Conservation (phyloP, 1,284 basidiomycete genomes). For the Fomitiporia mediterranea region DNA sequence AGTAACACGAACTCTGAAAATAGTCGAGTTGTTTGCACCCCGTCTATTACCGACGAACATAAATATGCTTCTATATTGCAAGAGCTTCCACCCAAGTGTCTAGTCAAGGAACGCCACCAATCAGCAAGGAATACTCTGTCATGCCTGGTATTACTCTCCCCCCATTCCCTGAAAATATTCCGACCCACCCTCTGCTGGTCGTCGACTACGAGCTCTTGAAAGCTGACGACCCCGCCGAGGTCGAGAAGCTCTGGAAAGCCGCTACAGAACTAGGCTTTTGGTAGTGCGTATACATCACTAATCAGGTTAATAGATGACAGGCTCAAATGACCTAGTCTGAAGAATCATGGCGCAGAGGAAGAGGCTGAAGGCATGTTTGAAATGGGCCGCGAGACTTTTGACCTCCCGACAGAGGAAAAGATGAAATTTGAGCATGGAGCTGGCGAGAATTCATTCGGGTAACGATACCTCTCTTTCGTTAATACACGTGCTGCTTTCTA, state of each 20-base stretch:
- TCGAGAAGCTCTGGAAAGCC: conserved; percentile 45
- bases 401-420: conserved; percentile 55
- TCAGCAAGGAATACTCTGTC: not conserved
- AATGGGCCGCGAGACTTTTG: conserved; percentile 52
- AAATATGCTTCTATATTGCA: too few species aligned
- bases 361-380: conserved; percentile 55
- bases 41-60: too few species aligned
- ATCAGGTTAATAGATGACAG: not conserved
- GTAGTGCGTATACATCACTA: conserved; percentile 38
- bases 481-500: not conserved
- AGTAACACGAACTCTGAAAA: too few species aligned
- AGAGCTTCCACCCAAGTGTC: too few species aligned
- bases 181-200: conserved; percentile 39
- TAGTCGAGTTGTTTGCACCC: too few species aligned
- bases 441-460: conserved; percentile 57
- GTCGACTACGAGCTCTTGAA: conserved; percentile 45
- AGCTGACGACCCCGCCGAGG: conserved; percentile 34
- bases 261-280: conserved; percentile 49
- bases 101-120: too few species aligned
- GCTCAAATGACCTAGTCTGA: conserved; percentile 37
- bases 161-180: conserved; percentile 45
- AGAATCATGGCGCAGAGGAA: conserved; percentile 54
- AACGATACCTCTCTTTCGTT: conserved; percentile 18
- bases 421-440: conserved; percentile 64
- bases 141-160: conserved; percentile 25